Base-by-base conservation (phyloP, 768 basidiomycete genomes). In the Leccinum fibrillosum region DNA sequence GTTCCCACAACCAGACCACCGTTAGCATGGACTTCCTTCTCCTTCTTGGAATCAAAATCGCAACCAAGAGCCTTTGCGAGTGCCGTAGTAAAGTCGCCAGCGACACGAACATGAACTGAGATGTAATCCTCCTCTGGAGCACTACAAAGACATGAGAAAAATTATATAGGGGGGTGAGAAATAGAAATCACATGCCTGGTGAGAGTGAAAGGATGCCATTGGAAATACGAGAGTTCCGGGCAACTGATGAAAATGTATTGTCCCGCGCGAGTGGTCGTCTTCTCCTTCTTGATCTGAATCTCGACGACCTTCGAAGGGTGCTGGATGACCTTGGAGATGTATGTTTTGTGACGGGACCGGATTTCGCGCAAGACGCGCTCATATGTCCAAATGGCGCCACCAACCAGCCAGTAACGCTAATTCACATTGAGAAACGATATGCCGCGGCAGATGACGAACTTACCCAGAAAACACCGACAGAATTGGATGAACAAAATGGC, bases 141-240 rank as follows among this genome's bases (percentile, higher is more conserved):
- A 64, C 90, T 91, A 57, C 7, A 57, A 50, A 23, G 17, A 28
- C 19, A 28, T 55, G 12, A 58, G 54, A 48, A 28, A n/a, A 39
- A 30, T 21, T 17, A 7, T 25, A 19, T 4, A 26, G 11, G 10
- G 13, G 2, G 35, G 34, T 35, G n/a, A 30, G 52, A 39, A 50
- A 52, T 39, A 30, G 52, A 39, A 50, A 52, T 39, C 32, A 63
- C 60, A 56, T 50, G n/a, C 86, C 86, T 89, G 34, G 93, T 96
- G 59, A 97, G 83, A 15, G 94, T 96, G 81, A 97, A 97, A 9
- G 94, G 94, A 69, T 98, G 95, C 90, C 94, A 98, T 71, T 97
- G 93, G 80, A 89, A 95, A 77, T 93, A 96, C 19, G 89, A 92
- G 49, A 98, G 79, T 73, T 93, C 90, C 9, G 94, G 95, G 76